Evolutionary conservation across 345 rosid species (phyloP).

Genomic region (Murraya paniculata): DNA sequence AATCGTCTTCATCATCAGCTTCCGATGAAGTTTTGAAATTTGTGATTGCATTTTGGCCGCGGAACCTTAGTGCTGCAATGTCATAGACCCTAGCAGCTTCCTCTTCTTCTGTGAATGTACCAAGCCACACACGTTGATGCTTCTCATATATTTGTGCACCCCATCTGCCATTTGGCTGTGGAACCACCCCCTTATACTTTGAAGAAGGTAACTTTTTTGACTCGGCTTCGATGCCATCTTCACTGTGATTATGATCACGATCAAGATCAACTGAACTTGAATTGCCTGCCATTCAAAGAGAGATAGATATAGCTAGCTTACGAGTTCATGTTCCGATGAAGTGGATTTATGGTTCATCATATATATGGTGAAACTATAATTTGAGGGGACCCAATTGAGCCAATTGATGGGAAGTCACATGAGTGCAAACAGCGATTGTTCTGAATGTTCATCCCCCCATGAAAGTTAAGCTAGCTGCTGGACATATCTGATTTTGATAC

Average conservation of each 20-base stretch:
- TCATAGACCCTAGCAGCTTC: conserved; percentile 58
- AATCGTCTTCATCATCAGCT: conserved; percentile 14
- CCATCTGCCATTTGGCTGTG: conserved; percentile 59
- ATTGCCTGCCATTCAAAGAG: neutral
- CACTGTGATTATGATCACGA: neutral
- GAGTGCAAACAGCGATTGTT: neutral
- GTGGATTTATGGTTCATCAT: neutral
- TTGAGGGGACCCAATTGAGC: conserved; percentile 1
- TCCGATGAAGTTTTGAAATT: conserved; percentile 36
- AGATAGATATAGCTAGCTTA: neutral
- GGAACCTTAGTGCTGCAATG: conserved; percentile 48
- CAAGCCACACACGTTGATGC: conserved; percentile 62
- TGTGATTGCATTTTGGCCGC: conserved; percentile 52
- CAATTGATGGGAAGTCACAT: conserved; percentile 6
- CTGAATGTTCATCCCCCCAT: conserved; percentile 13
- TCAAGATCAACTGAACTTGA: neutral
- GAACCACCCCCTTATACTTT: conserved; percentile 52
- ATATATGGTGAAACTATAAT: neutral
- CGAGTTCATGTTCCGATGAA: neutral
- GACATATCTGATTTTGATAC: neutral
- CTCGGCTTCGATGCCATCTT: conserved; percentile 19
- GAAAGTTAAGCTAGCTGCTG: neutral
- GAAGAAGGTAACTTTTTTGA: conserved; percentile 34
- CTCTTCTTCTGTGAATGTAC: conserved; percentile 53
- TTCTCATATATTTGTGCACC: conserved; percentile 63